Evolutionary conservation across 331 rosid genomes (phyloP), one percentile per base, ranked within the genome.

Genomic region (Spiraea crenata): DNA sequence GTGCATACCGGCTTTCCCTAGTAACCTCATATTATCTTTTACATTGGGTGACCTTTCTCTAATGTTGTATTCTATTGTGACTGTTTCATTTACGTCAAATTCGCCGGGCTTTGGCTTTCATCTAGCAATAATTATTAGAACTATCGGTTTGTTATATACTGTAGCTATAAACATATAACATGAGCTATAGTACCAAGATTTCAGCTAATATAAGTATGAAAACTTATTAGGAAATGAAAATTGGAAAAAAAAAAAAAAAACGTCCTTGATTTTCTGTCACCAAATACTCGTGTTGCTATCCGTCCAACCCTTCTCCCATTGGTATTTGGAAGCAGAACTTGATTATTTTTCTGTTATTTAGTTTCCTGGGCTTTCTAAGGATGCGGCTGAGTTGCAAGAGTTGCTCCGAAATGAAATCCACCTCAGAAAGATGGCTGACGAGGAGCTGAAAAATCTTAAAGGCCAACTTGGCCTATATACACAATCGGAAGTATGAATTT

Each of bases 351-450:
- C 19, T 79, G 57, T 55, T 34, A 61, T 65, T 72, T 81, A 92
- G 96, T 86, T 77, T 20, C 82, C 76, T 10, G 65, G 80, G 52
- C 64, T 76, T 74, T 81, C 82, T 70, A 86, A 84, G 70, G 93
- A 88, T 77, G 65, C 84, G 68, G 70, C 72, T 45, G 91, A 89
- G 73, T 57, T 89, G 47, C 87, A 78, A 85, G 81, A 66, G 70
- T 67, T 87, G 84, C 96, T 95, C 39, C 85, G 82, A 74, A 85
- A 82, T 48, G 96, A 95, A 88, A 87, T 63, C 49, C 79, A 64
- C 31, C 76, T 66, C 9, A 82, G 97, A 77, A 81, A 79, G 83
- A 81, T 60, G 37, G 95, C 91, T 76, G 97, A 95, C 70, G 91
- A 89, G 78, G 97, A 87, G 84, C 73, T 89, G 45, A 76, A 76